Conservation (phyloP, 805 yeast genomes). For the Novakomyces olei region DNA sequence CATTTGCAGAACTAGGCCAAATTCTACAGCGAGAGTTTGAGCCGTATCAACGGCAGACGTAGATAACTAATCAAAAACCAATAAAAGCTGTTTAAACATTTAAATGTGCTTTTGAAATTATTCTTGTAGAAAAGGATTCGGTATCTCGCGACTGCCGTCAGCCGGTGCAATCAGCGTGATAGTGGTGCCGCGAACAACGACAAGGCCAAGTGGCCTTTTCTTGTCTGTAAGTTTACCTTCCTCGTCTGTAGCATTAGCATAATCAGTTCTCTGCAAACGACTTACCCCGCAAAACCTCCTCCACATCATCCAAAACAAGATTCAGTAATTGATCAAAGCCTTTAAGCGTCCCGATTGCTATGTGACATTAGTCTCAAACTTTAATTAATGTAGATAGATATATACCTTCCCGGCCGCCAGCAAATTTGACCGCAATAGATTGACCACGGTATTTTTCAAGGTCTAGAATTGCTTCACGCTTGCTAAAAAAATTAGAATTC, state of each 20-base stretch:
- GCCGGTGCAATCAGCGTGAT: constrained; percentile 47
- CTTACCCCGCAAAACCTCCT: constrained; percentile 40
- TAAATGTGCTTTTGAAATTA: not conserved
- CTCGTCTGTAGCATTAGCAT: constrained; percentile 22
- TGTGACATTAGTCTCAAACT: not conserved
- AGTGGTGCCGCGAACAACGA: constrained; percentile 71
- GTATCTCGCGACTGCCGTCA: constrained; percentile 35
- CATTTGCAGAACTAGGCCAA: constrained; percentile 2
- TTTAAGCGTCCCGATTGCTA: constrained; percentile 51
- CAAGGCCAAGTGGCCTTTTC: constrained; percentile 50
- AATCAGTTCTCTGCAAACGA: constrained; percentile 3
- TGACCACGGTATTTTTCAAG: constrained; percentile 55
- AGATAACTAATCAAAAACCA: not conserved
- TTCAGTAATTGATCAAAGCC: constrained; percentile 96
- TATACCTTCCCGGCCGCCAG: constrained; percentile 53
- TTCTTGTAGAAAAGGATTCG: not conserved
- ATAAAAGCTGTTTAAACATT: not conserved
- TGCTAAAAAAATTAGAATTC: no score
- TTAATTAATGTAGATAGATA: constrained; percentile 5
- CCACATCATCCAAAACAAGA: constrained; percentile 37
- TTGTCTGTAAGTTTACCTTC: constrained; percentile 28
- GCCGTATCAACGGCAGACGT: no score
- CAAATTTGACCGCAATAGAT: constrained; percentile 50
- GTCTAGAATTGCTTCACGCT: constrained; percentile 77
- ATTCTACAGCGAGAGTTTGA: no score